Evolutionary conservation across 805 yeast species (phyloP).

Genomic region (Saccharomycopsis synnaedendra): DNA sequence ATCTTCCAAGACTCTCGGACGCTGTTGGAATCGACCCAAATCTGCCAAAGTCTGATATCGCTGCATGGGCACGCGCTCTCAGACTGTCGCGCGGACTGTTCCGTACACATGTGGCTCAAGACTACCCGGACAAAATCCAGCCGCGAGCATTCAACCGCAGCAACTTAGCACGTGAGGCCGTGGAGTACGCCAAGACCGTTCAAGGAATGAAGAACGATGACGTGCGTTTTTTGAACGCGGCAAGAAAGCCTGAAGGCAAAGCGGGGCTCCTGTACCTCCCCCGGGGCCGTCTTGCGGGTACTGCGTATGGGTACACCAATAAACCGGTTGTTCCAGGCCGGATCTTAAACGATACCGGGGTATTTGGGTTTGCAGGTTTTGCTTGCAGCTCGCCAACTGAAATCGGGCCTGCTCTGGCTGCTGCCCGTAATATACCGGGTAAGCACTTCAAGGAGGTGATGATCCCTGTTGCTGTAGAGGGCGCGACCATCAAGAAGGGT

Average conservation of each 20-base stretch:
- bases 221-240: slow-evolving; percentile 4
- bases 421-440: slow-evolving; percentile 26
- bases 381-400: slow-evolving; percentile 19
- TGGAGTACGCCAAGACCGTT: slow-evolving; percentile 28
- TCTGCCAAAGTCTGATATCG: slow-evolving; percentile 23
- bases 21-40: slow-evolving; percentile 17
- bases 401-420: slow-evolving; percentile 20
- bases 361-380: slow-evolving; percentile 50
- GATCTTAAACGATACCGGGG: slow-evolving; percentile 30
- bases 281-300: slow-evolving; percentile 53
- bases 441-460: slow-evolving; percentile 32
- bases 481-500: slow-evolving; percentile 30
- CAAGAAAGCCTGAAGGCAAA: slow-evolving; percentile 41
- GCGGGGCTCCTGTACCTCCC: slow-evolving; percentile 68
- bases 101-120: slow-evolving; percentile 39
- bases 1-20: slow-evolving; percentile 1
- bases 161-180: slow-evolving; percentile 27
- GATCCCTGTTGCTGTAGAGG: slow-evolving; percentile 30
- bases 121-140: slow-evolving; percentile 32
- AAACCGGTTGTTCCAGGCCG: slow-evolving; percentile 60
- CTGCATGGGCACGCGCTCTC: slow-evolving; percentile 28
- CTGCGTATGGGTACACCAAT: slow-evolving; percentile 52
- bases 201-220: slow-evolving; percentile 3
- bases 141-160: slow-evolving; percentile 22
- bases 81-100: slow-evolving; percentile 40